Base-by-base conservation (phyloP, 345 rosid genomes). In the Salix udensis region DNA sequence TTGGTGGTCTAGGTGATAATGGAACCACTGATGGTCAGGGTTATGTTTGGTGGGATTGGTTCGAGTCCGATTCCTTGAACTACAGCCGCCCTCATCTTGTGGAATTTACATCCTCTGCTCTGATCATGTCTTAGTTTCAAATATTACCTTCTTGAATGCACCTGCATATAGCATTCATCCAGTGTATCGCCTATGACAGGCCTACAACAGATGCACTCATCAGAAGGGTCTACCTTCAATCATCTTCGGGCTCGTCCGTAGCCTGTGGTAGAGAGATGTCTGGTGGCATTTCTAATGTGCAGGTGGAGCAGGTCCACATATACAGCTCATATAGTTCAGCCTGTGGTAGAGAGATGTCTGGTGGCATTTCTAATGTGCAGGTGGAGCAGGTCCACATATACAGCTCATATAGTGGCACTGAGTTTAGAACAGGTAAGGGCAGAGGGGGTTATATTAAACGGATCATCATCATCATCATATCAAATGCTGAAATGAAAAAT, bases 281-380 rank as follows among this genome's bases (percentile, higher is more conserved):
- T 9, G 97, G 98, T 36, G 98, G 98, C 65, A 88, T 95, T 76
- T 90, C 93, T 1, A 81, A 88, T 67, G 81, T 93, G 18, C 88
- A 72, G 16, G 90, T 88, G 28, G 89, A 91, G 81, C 81, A 23
- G 65, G 82, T 85, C 31, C 61, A n/a, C 74, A 72, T 92, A 2
- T 78, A 75, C 67, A 75, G 86, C 26, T 95, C 97, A 16, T 80
- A 67, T 12, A 82, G 80, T 10, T n/a, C n/a, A n/a, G n/a, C n/a
- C n/a, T n/a, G n/a, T n/a, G 98, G 98, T 4, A 95, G 98, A 48
- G 97, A 95, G 78, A 95, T 95, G 98, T n/a, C n/a, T n/a, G n/a
- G n/a, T n/a, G n/a, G n/a, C n/a, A n/a, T n/a, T n/a, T 95, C 98
- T 9, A 81, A 88, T 67, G 81, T 93, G 18, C 88, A 72, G 16